Conservation (phyloP, 768 basidiomycete species). For the Coprinopsis cinerea region DNA sequence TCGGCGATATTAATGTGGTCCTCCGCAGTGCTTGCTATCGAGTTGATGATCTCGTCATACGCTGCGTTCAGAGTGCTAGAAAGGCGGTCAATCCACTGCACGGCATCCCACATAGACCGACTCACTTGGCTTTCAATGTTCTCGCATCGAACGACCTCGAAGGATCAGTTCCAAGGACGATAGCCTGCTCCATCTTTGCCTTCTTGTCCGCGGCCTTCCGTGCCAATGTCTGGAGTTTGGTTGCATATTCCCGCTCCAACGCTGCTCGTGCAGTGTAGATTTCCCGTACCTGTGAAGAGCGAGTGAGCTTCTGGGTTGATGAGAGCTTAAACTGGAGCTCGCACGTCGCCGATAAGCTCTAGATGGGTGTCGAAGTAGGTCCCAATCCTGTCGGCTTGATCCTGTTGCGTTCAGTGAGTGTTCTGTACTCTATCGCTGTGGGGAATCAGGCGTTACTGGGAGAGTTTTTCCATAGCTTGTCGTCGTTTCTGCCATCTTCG, state of each 20-base stretch:
- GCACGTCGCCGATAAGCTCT: constrained; percentile 59
- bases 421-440: background rate
- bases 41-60: constrained; percentile 60
- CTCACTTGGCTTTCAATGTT: constrained; percentile 51
- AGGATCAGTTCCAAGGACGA: constrained; percentile 65
- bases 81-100: constrained; percentile 9
- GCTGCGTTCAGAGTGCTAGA: constrained; percentile 68
- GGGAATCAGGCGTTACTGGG: constrained; percentile 33
- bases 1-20: constrained; percentile 69
- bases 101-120: background rate
- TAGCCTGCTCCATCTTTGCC: constrained; percentile 42
- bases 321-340: constrained; percentile 15
- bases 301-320: background rate
- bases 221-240: constrained; percentile 58
- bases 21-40: constrained; percentile 54
- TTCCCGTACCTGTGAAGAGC: constrained; percentile 56
- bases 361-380: constrained; percentile 57
- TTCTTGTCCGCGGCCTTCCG: constrained; percentile 72
- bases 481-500: constrained; percentile 17
- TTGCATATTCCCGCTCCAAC: constrained; percentile 76
- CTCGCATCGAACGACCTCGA: constrained; percentile 53
- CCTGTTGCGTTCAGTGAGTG: constrained; percentile 44
- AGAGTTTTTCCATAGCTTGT: constrained; percentile 44
- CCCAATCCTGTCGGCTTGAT: constrained; percentile 65
- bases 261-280: constrained; percentile 59